These are phyloP conservation scores for Cenococcum geophilum DNA, from an alignment of 495 filamentous ascomycete species.

Conservation along the genomic window DNA sequence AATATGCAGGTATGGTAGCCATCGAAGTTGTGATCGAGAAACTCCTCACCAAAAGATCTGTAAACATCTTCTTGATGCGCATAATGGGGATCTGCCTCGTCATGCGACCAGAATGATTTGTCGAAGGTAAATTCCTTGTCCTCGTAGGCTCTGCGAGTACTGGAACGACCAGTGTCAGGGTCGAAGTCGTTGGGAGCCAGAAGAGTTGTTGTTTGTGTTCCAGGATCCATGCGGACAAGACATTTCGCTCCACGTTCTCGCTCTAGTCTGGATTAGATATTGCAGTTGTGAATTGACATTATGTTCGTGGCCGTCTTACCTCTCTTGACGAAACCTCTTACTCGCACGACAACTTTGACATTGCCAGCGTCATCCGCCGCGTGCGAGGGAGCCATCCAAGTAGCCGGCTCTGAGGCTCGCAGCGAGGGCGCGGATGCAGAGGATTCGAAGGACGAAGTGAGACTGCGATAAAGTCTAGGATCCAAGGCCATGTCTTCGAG, in stretches of 20 bases:
- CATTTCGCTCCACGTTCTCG: conserved; percentile 72
- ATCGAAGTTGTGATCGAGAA: conserved; percentile 98
- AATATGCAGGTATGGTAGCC: conserved; percentile 99
- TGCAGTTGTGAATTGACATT: neutral
- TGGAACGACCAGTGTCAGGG: conserved; percentile 55
- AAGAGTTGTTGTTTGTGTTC: conserved; percentile 73
- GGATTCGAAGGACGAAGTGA: conserved; percentile 49
- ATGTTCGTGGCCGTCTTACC: conserved; percentile 47
- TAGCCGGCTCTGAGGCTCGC: conserved; percentile 34
- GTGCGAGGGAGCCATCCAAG: conserved; percentile 26
- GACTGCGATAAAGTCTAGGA: conserved; percentile 49
- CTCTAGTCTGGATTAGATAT: conserved; percentile 48
- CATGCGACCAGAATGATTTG: conserved; percentile 94
- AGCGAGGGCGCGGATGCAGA: conserved; percentile 45
- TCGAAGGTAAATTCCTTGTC: conserved; percentile 94
- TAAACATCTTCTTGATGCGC: conserved; percentile 90
- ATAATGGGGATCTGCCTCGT: conserved; percentile 66
- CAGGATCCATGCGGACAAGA: conserved; percentile 83
- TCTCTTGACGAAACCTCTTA: conserved; percentile 80
- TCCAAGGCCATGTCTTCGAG: conserved; percentile 54
- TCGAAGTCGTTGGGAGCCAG: conserved; percentile 59
- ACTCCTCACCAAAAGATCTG: conserved; percentile 89
- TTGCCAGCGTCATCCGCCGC: conserved; percentile 56
- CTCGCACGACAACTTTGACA: conserved; percentile 89
- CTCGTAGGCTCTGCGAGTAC: conserved; percentile 70